Evolutionary conservation across 768 basidiomycete species (phyloP), one percentile per base, ranked within the genome.

Genomic region (Serendipita sp.): DNA sequence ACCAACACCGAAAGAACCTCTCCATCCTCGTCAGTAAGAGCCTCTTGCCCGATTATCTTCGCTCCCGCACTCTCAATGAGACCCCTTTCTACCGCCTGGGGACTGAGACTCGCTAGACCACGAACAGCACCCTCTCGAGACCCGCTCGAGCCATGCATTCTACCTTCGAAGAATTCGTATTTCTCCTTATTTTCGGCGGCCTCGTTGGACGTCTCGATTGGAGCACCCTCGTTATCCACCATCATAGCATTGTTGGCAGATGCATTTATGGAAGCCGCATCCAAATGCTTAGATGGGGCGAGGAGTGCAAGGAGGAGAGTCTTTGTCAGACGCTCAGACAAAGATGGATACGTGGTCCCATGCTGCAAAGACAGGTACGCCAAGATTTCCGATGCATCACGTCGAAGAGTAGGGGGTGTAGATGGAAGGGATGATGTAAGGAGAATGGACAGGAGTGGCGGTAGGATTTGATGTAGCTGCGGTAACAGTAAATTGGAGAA

Each of bases 381-480:
- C 0, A 99, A 81, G 0, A 90, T 90, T 67, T 92, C 86, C 1
- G 92, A 82, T 2, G 95, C 89, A 3, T 83, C 86, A 44, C 95
- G 88, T 38, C 96, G 79, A 46, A 84, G 82, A 2, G 80, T 84
- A 16, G 86, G 80, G 65, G 88, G 81, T 4, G 82, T 77, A 44
- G 81, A 79, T 0, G 91, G 91, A 2, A 98, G 83, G 16, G 87
- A 81, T 1, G 91, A 88, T 67, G 95, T 90, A 5, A 99, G 80
- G 54, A 99, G 83, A 65, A 87, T 87, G 3, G 95, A 96, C 36
- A 99, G 83, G 63, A 97, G 82, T 0, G 94, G 87, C 1, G 94
- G 94, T 0, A 98, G 82, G 15, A 98, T 80, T 86, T 98, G 95
- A 71, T 98, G 96, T 3, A 98, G 80, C 93, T 97, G 68, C 41